These are phyloP conservation scores for Musa balbisiana DNA, from an alignment of 202 grass and related monocot genomes.

Conservation along the genomic window DNA sequence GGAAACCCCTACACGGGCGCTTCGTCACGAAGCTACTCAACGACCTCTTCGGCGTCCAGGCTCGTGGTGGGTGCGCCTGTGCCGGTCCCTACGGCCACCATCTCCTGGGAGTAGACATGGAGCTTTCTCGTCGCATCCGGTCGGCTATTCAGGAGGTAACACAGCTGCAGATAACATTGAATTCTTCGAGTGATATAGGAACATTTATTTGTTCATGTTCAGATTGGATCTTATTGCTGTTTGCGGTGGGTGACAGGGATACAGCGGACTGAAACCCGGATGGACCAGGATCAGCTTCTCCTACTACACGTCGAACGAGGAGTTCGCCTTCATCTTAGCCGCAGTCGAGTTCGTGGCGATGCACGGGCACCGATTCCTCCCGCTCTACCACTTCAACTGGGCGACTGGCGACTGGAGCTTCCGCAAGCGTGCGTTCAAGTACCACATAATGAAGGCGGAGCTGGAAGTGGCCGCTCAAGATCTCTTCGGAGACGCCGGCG, in stretches of 20 bases:
- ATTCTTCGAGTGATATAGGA: too few relatives aligned
- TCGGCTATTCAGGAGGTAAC: conserved; percentile 45
- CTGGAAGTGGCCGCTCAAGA: neutral
- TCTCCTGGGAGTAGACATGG: conserved; percentile 36
- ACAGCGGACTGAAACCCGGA: conserved; percentile 68
- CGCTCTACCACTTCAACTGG: conserved; percentile 62
- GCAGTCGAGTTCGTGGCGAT: conserved; percentile 51
- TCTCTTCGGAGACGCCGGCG: neutral
- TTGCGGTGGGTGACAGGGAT: conserved; percentile 32
- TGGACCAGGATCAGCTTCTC: conserved; percentile 77
- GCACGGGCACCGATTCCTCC: conserved; percentile 56
- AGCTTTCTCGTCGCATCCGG: conserved; percentile 46
- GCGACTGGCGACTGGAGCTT: conserved; percentile 52
- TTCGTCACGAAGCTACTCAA: conserved; percentile 61
- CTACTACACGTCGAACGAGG: conserved; percentile 59
- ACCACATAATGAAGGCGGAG: conserved; percentile 36
- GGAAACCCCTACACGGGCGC: conserved; percentile 51
- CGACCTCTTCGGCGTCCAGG: conserved; percentile 80
- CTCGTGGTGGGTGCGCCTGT: conserved; percentile 67
- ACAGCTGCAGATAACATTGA: too few relatives aligned
- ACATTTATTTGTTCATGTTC: too few relatives aligned
- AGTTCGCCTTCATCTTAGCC: conserved; percentile 52
- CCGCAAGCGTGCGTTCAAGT: conserved; percentile 31
- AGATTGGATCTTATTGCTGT: too few relatives aligned
- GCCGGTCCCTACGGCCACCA: conserved; percentile 64